Evolutionary conservation across 2,329 filamentous ascomycete species (phyloP).

Genomic region (Penicillium sclerotiorum): DNA sequence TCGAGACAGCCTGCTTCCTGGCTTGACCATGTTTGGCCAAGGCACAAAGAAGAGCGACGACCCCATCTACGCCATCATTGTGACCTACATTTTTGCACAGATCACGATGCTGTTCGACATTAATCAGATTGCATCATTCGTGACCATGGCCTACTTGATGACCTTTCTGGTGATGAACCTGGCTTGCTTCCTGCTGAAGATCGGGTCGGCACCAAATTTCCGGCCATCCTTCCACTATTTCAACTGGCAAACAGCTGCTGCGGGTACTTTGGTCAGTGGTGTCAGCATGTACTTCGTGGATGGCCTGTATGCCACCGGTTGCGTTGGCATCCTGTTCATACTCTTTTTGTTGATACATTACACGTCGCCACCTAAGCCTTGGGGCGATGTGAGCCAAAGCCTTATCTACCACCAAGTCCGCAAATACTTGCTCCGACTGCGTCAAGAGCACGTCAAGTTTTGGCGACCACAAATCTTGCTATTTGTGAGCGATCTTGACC

Average conservation of each 20-base stretch:
- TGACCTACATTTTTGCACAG: constrained; percentile 76
- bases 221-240: constrained; percentile 87
- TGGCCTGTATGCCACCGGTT: constrained; percentile 74
- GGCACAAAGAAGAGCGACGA: constrained; percentile 73
- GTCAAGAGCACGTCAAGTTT: constrained; percentile 89
- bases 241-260: constrained; percentile 77
- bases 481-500: constrained; percentile 79
- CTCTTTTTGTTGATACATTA: constrained; percentile 86
- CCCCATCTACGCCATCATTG: constrained; percentile 72
- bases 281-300: constrained; percentile 90
- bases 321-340: constrained; percentile 72
- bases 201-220: constrained; percentile 87
- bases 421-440: constrained; percentile 81
- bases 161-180: constrained; percentile 88
- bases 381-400: constrained; percentile 88
- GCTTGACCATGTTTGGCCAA: constrained; percentile 71
- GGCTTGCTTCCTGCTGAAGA: constrained; percentile 82
- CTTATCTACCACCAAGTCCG: constrained; percentile 86
- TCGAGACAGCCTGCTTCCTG: constrained; percentile 76
- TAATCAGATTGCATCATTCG: constrained; percentile 85
- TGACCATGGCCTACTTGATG: constrained; percentile 91
- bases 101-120: constrained; percentile 79
- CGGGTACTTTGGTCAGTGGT: constrained; percentile 74
- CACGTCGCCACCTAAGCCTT: constrained; percentile 79
- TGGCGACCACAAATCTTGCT: constrained; percentile 88